phyloP scores from a whole-genome alignment of 2,329 filamentous ascomycete species.

The Fusarium poae region DNA sequence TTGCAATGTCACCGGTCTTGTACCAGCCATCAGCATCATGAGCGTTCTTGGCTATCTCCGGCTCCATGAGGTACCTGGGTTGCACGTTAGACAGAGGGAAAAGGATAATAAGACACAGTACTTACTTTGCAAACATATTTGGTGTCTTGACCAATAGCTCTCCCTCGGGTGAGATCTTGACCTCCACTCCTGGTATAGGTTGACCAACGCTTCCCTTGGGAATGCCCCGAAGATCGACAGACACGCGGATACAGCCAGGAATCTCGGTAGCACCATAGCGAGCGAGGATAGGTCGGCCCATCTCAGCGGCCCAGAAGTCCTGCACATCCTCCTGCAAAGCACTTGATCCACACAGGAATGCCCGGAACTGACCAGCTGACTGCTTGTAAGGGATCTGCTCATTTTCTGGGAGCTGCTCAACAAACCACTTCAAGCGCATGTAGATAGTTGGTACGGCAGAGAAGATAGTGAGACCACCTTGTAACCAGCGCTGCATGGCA shows the following conservation, averaged over 20 bases:
- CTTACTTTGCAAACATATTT: constrained; percentile 8
- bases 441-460: constrained; percentile 5
- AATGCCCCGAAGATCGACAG: neutral
- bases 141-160: constrained; percentile 1
- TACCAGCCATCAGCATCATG: neutral
- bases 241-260: constrained; percentile 1
- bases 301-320: neutral
- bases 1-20: neutral
- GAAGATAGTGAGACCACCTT: neutral
- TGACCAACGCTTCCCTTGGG: constrained; percentile 3
- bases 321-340: constrained; percentile 3
- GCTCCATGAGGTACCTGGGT: neutral
- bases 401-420: neutral
- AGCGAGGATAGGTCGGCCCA: neutral
- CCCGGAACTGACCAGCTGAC: neutral
- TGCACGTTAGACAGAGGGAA: neutral
- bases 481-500: neutral
- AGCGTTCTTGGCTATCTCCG: neutral
- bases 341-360: neutral
- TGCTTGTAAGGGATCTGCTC: neutral
- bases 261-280: constrained; percentile 4
- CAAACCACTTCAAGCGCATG: constrained; percentile 2
- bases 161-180: neutral
- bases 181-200: neutral
- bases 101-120: neutral